These are phyloP conservation scores for Chiua sp. DNA, from an alignment of 1,284 basidiomycete genomes.

Conservation along the genomic window DNA sequence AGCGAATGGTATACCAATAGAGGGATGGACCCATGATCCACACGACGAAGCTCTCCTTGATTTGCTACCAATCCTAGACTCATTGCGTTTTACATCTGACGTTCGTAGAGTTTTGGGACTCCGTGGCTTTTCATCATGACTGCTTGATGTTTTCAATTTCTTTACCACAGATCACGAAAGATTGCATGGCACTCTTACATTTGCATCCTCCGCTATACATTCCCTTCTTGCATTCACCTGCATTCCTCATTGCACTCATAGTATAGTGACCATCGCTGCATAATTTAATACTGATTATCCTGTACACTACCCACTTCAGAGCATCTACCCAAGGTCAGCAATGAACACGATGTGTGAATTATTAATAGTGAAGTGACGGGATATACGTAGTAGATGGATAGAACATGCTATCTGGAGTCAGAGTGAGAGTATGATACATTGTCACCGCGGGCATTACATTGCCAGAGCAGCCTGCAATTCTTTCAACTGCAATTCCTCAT, in stretches of 20 bases:
- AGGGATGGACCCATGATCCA: constrained; percentile 99
- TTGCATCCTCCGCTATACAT: constrained; percentile 31
- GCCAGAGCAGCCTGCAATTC: constrained; percentile 92
- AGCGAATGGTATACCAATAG: constrained; percentile 99
- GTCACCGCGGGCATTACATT: constrained; percentile 57
- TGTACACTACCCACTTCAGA: constrained; percentile 40
- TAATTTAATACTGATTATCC: constrained; percentile 46
- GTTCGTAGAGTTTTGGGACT: constrained; percentile 94
- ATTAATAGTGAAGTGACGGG: constrained; percentile 35
- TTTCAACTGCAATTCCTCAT: constrained; percentile 93
- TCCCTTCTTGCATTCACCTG: constrained; percentile 31
- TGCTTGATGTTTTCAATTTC: constrained; percentile 9
- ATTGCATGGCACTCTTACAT: constrained; percentile 27
- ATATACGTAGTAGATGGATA: constrained; percentile 41
- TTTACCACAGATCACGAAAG: constrained; percentile 13
- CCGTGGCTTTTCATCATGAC: constrained; percentile 55
- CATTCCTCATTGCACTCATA: constrained; percentile 34
- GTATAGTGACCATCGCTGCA: constrained; percentile 37
- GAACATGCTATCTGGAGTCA: constrained; percentile 23
- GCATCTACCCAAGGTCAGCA: constrained; percentile 22
- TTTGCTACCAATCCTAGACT: constrained; percentile 94
- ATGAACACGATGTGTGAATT: constrained; percentile 23
- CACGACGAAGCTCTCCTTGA: constrained; percentile 97
- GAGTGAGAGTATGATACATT: constrained; percentile 12
- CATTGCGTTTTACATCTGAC: constrained; percentile 93